These are phyloP conservation scores for Globisporangium cederbergense DNA, from an alignment of 352 stramenopile genomes.

Conservation along the genomic window DNA sequence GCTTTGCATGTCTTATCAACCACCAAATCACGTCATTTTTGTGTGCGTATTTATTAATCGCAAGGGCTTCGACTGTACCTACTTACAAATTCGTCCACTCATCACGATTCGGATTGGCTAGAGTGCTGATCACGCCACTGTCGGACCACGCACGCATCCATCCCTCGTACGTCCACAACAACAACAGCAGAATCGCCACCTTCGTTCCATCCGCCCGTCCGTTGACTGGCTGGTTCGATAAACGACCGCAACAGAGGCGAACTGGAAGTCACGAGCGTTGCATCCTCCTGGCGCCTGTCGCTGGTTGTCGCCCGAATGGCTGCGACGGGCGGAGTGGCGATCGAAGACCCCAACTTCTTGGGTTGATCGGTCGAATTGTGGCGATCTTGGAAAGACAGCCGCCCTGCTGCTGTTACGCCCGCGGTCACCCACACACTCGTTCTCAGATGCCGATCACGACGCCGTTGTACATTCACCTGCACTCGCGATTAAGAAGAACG, in stretches of 20 bases:
- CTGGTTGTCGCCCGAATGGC: not conserved
- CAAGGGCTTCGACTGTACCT: too few relatives aligned
- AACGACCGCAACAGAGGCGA: not conserved
- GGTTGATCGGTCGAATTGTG: too few relatives aligned
- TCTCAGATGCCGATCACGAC: not conserved
- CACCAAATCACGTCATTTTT: too few relatives aligned
- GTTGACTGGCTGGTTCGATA: not conserved
- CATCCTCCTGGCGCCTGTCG: constrained; percentile 1
- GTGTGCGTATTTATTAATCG: too few relatives aligned
- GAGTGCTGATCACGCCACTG: not conserved
- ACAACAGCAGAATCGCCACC: not conserved
- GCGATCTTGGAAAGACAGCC: not conserved
- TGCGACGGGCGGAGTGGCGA: not conserved
- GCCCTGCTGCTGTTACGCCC: not conserved
- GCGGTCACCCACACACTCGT: not conserved
- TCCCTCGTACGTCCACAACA: too few relatives aligned
- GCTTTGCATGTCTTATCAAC: too few relatives aligned
- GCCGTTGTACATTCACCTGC: not conserved
- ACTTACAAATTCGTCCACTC: too few relatives aligned
- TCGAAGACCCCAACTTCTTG: too few relatives aligned
- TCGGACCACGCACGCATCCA: too few relatives aligned
- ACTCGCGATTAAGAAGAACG: constrained; percentile 3
- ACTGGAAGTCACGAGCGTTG: constrained; percentile 4
- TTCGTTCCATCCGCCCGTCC: not conserved
- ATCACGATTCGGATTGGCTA: too few relatives aligned